Conservation (phyloP, 2,329 filamentous ascomycete genomes). For the Tolypocladium pustulatum region DNA sequence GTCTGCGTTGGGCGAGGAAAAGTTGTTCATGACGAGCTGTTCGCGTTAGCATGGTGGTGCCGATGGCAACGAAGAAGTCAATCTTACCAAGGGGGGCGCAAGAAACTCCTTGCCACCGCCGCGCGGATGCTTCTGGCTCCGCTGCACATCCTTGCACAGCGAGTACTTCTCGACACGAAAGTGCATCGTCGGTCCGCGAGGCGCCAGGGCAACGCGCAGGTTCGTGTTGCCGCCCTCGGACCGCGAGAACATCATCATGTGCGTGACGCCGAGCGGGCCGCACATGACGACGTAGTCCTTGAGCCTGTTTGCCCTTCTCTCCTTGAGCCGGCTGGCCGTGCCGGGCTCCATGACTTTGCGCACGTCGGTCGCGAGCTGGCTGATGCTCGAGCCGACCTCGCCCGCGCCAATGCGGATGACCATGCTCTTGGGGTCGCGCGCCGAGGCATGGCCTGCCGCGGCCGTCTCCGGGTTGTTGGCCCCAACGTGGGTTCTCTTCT, state of each 20-base stretch:
- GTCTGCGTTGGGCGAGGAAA: conserved; percentile 55
- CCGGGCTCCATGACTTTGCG: conserved; percentile 92
- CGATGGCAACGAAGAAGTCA: too few species aligned
- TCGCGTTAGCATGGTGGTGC: neutral
- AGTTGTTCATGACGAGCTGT: conserved; percentile 96
- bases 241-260: conserved; percentile 86
- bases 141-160: conserved; percentile 80
- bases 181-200: conserved; percentile 83
- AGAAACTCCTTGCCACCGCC: conserved; percentile 77
- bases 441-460: conserved; percentile 48
- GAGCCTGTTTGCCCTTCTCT: conserved; percentile 77
- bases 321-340: conserved; percentile 80
- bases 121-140: conserved; percentile 71
- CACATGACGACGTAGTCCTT: conserved; percentile 94
- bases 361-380: conserved; percentile 84
- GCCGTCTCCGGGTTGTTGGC: conserved; percentile 49
- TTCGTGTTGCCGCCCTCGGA: conserved; percentile 88
- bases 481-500: conserved; percentile 79
- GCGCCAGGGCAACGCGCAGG: conserved; percentile 75
- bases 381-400: conserved; percentile 84
- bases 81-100: conserved; percentile 64
- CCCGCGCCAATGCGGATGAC: conserved; percentile 94
- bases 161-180: conserved; percentile 95
- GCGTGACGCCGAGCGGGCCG: conserved; percentile 83
- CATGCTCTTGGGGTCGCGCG: conserved; percentile 84